phyloP scores from a whole-genome alignment of 2,329 filamentous ascomycete species.

The Tolypocladium ovalisporum region DNA sequence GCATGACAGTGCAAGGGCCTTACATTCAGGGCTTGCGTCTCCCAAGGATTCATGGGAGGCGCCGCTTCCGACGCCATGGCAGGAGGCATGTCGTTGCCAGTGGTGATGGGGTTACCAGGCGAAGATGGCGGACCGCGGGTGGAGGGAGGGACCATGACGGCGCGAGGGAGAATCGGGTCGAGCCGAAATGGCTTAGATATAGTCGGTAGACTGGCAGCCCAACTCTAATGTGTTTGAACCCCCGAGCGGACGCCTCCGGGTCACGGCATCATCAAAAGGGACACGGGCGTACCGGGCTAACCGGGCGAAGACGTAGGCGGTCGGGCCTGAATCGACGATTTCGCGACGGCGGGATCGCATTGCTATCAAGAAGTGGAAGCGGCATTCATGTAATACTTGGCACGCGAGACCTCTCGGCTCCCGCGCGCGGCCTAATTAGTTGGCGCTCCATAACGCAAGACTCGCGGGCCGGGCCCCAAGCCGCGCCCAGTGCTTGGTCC shows the following conservation, averaged over 20 bases:
- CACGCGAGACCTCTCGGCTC: background rate
- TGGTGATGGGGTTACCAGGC: background rate
- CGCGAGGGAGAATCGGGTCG: background rate
- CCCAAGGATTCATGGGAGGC: slow-evolving; percentile 22
- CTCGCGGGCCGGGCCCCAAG: background rate
- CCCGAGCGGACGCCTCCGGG: background rate
- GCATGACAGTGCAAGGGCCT: slow-evolving; percentile 2
- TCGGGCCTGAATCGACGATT: background rate
- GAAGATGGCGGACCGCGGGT: background rate
- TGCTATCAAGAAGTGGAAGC: background rate
- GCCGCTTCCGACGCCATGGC: slow-evolving; percentile 6
- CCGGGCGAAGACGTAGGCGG: background rate
- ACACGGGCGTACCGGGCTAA: background rate
- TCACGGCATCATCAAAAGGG: background rate
- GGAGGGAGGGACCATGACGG: background rate
- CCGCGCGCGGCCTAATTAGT: background rate
- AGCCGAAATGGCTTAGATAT: background rate
- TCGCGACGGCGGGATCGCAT: background rate
- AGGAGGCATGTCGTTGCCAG: background rate
- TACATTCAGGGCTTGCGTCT: slow-evolving; percentile 23
- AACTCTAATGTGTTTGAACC: background rate
- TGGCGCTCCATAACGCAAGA: background rate
- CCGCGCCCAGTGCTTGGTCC: background rate
- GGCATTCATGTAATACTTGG: background rate
- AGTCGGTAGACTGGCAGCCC: background rate